Base-by-base conservation (phyloP, 2,329 filamentous ascomycete species). In the Onygenales sp. region DNA sequence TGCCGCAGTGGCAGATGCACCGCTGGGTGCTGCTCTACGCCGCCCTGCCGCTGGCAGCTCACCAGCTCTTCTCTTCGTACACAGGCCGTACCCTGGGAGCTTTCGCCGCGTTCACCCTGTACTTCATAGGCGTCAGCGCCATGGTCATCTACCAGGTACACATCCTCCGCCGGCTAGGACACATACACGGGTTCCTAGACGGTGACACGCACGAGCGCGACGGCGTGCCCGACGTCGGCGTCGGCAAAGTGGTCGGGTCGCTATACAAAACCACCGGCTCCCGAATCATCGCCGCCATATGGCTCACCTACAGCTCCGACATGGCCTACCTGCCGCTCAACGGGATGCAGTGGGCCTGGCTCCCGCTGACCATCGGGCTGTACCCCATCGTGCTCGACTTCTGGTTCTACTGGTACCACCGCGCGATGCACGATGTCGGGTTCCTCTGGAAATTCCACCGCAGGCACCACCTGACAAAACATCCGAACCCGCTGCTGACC, bases 401-500 rank as follows among this genome's bases (percentile, higher is more conserved):
- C 47, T 75, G 70, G 70, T 74, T 73, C 58, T 74, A 74, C 59
- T 65, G 67, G 65, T 74, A 74, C 54, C 71, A 73, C 55, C 67
- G 72, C 2, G 44, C 64, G 13, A 74, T 73, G 68, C 72, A 75
- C 54, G 71, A 74, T 51, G 48, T 70, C 13, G 60, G 64, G 14
- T 58, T 54, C 1, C 63, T 75, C 10, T 75, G 72, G 72, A 65
- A 70, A 44, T 74, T 66, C 54, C 73, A 75, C 61, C 68, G 71
- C 49, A 74, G 71, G 0, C 73, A 75, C 52, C 73, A 75, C 56
- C 61, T 75, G 7, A 74, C 71, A 42, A 74, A 74, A 55, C 72
- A 75, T 52, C 72, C 72, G 3, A 73, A 71, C 46, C 69, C 70
- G 6, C 65, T 75, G 0, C 60, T 75, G 1, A 67, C 70, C 0